Evolutionary conservation across 371 early-diverging fungal species (phyloP).

Genomic region (Mycotypha africana): DNA sequence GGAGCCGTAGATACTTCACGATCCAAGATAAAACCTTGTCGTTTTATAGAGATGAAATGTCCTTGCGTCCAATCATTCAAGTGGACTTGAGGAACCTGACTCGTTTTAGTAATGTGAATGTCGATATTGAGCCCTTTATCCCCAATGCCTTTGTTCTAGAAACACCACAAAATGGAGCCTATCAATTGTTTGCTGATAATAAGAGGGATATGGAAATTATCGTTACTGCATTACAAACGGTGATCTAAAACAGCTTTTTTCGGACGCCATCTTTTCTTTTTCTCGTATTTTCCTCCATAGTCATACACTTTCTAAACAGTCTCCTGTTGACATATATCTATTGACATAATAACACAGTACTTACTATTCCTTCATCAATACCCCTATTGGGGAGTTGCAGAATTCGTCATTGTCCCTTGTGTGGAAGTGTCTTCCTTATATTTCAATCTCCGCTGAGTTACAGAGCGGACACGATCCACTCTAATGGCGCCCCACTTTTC

Average conservation of each 20-base stretch:
- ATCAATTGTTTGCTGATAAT: constrained; percentile 34
- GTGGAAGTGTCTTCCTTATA: no score
- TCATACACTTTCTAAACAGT: background rate
- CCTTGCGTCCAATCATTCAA: constrained; percentile 30
- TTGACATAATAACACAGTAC: background rate
- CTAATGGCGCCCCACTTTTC: no score
- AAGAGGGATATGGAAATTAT: constrained; percentile 15
- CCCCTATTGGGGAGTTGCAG: no score
- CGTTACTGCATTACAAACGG: constrained; percentile 36
- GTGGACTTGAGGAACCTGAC: constrained; percentile 39
- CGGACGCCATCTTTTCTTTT: background rate
- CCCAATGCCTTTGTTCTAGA: constrained; percentile 40
- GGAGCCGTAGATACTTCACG: constrained; percentile 27
- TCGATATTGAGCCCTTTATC: constrained; percentile 33
- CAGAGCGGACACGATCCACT: no score
- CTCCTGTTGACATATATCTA: background rate
- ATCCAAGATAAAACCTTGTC: constrained; percentile 18
- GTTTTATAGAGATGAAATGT: constrained; percentile 18
- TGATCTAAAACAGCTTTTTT: constrained; percentile 17
- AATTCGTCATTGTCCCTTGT: no score
- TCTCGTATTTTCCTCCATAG: background rate
- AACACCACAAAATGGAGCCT: constrained; percentile 27
- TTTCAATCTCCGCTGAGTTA: no score
- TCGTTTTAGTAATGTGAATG: constrained; percentile 25
- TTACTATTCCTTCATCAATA: no score